Conservation (phyloP, 2,329 filamentous ascomycete genomes). For the Didymella arachidicola region DNA sequence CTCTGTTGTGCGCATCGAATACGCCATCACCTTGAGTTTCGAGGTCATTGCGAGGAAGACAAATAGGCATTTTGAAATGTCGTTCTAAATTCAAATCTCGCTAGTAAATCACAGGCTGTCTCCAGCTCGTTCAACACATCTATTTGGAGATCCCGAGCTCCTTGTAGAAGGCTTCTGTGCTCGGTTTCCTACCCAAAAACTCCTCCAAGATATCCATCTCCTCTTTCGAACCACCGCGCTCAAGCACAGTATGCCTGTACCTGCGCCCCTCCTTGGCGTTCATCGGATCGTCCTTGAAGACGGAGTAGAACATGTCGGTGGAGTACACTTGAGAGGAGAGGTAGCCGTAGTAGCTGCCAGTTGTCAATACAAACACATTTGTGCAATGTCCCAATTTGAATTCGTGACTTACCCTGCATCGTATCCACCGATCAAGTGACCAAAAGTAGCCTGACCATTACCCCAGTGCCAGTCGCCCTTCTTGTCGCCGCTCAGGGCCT, state of each 20-base stretch:
- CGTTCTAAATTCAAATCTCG: background rate
- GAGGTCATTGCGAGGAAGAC: background rate
- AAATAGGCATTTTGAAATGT: background rate
- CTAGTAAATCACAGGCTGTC: background rate
- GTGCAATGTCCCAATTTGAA: background rate
- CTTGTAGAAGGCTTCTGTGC: slow-evolving; percentile 79
- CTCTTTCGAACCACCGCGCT: slow-evolving; percentile 78
- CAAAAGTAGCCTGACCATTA: slow-evolving; percentile 80
- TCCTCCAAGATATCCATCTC: slow-evolving; percentile 82
- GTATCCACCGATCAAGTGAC: slow-evolving; percentile 83
- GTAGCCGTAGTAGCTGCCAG: slow-evolving; percentile 68
- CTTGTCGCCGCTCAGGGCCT: slow-evolving; percentile 62
- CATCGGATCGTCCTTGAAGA: slow-evolving; percentile 82
- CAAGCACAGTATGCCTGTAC: slow-evolving; percentile 80
- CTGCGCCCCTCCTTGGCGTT: slow-evolving; percentile 74
- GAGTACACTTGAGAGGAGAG: slow-evolving; percentile 78
- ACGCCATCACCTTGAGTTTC: background rate
- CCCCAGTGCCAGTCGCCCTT: slow-evolving; percentile 66
- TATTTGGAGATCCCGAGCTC: slow-evolving; percentile 67
- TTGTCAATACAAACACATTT: slow-evolving; percentile 19
- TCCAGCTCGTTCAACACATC: background rate
- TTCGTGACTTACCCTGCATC: slow-evolving; percentile 68
- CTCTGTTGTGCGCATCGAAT: no score
- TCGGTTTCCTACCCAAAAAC: slow-evolving; percentile 79
- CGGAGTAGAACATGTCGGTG: slow-evolving; percentile 83